phyloP scores from a whole-genome alignment of 257 asterid species.

The Phtheirospermum japonicum region DNA sequence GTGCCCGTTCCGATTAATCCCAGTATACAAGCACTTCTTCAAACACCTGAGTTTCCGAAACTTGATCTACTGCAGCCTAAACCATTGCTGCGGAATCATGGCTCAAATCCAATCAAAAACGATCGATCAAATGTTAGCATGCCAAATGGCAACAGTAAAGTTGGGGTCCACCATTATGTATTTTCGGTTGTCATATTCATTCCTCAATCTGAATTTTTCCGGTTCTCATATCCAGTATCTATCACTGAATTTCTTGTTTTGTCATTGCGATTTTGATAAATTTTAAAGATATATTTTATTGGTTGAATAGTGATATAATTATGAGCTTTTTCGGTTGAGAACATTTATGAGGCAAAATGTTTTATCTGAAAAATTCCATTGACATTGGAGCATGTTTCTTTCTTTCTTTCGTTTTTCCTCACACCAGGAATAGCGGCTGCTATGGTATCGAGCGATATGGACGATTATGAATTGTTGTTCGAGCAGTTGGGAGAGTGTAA shows the following conservation, averaged over 20 bases:
- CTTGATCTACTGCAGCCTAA: conserved; percentile 11
- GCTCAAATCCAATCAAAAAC: background rate
- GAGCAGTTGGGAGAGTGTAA: conserved; percentile 2
- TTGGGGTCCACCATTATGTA: conserved; percentile 31
- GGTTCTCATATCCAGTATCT: no score
- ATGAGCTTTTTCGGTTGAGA: background rate
- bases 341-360: background rate
- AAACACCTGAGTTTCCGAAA: conserved; percentile 25
- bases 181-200: conserved; percentile 26
- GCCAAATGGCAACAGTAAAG: conserved; percentile 28
- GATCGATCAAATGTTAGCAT: conserved; percentile 35
- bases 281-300: no score
- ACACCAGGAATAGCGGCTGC: background rate
- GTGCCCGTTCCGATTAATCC: conserved; percentile 31
- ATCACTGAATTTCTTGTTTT: no score
- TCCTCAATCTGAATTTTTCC: no score
- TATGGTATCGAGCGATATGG: background rate
- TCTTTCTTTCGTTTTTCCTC: no score
- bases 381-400: background rate
- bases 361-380: background rate
- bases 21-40: conserved; percentile 15
- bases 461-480: background rate
- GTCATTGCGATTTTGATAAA: no score
- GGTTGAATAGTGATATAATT: no score
- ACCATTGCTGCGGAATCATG: background rate